Base-by-base conservation (phyloP, 1,139 yeast species). In the Scheffersomyces insectosa region DNA sequence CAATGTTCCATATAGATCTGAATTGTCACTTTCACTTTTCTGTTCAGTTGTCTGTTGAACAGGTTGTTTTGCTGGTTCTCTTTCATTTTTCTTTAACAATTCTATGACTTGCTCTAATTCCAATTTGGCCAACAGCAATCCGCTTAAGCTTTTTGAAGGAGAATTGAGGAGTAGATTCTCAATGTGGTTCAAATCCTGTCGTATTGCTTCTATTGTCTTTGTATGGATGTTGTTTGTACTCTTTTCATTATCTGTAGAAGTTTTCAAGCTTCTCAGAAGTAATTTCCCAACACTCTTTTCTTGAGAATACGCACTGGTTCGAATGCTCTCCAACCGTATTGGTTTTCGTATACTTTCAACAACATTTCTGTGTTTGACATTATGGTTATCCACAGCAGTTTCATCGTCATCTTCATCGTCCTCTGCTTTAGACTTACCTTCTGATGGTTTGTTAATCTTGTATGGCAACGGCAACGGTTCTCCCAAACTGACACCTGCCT, bases 381-480 rank as follows among this genome's bases (percentile, higher is more conserved):
- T 34, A 45, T 46, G 29, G 3, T 48, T 42, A 5, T 55, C 59
- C 6, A 57, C 58, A 12, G 53, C 57, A 3, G 55, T 52, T 20
- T 48, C 55, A 39, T 54, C 56, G 9, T 56, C 57, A 23, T 52
- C 56, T 35, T 43, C 42, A 30, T 27, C 39, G 25, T 37, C 27
- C 12, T 39, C 33, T 28, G 32, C 27, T 20, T 20, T 20, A 25
- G 34, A 33, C 35, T 32, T 42, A 31, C 5, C 34, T 20, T 14
- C 23, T 8, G 34, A 14, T 31, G 41, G 44, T 29, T 27, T n/a
- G 10, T 36, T 13, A 16, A 33, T 50, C 32, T 58, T 56, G 46
- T 69, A 69, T 6, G 71, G 69, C 33, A 69, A 51, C 3, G 75
- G 75, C 41, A 69, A 57, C 1, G 75, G 75, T 3, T 67, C 71